Conservation (phyloP, 805 yeast species). For the Starmerella floricola region DNA sequence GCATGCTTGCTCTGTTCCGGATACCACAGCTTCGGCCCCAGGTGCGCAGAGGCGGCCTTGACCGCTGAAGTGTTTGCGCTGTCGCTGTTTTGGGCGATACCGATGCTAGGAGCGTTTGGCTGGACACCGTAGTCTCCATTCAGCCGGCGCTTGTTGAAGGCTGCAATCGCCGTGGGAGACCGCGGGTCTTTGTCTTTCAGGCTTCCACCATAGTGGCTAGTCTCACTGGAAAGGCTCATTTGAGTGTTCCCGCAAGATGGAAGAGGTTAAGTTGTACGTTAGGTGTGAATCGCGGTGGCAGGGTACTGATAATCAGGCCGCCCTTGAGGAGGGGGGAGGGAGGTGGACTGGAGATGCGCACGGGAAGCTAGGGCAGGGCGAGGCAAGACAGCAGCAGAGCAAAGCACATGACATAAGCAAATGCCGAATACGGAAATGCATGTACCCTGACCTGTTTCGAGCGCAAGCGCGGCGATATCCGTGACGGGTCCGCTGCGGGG, state of each 20-base stretch:
- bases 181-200: constrained; percentile 9
- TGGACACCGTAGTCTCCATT: constrained; percentile 27
- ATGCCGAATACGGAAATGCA: background rate
- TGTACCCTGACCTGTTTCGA: too few relatives aligned
- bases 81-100: constrained; percentile 24
- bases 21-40: constrained; percentile 29
- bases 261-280: background rate
- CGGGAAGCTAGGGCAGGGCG: background rate
- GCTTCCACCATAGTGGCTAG: constrained; percentile 4
- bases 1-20: constrained; percentile 27
- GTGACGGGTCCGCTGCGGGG: too few relatives aligned
- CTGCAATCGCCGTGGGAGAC: constrained; percentile 26
- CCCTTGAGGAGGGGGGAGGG: background rate
- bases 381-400: background rate
- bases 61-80: constrained; percentile 28
- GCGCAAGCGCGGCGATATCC: too few relatives aligned
- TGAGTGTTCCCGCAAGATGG: background rate
- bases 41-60: constrained; percentile 26
- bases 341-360: background rate
- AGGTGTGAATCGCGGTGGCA: too few relatives aligned
- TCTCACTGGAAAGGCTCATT: constrained; percentile 15
- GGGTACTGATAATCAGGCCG: too few relatives aligned
- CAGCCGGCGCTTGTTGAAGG: constrained; percentile 27
- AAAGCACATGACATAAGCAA: background rate
- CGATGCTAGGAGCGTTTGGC: constrained; percentile 31